phyloP scores from a whole-genome alignment of 2,329 filamentous ascomycete genomes.

The Penicillium sp. region DNA sequence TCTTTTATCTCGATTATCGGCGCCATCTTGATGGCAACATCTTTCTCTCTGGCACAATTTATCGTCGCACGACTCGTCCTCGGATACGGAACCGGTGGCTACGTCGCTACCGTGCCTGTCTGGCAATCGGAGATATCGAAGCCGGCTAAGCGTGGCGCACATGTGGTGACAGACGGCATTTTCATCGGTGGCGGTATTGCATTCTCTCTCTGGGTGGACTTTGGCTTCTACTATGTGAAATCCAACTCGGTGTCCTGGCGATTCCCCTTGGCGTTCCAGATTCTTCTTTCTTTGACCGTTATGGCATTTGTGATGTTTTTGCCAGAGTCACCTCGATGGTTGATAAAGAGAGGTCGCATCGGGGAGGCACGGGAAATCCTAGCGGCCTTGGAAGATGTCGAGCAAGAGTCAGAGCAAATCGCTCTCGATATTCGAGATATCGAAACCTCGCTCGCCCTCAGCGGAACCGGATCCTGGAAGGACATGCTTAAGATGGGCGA shows the following conservation, averaged over 20 bases:
- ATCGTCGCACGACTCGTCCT: constrained; percentile 47
- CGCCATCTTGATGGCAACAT: constrained; percentile 46
- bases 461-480: constrained; percentile 35
- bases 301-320: constrained; percentile 35
- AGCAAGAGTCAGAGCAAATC: constrained; percentile 39
- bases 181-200: constrained; percentile 50
- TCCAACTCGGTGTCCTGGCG: constrained; percentile 45
- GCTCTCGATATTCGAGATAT: constrained; percentile 42
- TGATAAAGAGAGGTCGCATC: constrained; percentile 45
- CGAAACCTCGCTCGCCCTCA: constrained; percentile 41
- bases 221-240: constrained; percentile 43
- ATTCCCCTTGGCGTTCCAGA: constrained; percentile 43
- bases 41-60: constrained; percentile 47
- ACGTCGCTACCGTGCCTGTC: constrained; percentile 46
- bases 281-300: constrained; percentile 36
- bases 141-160: constrained; percentile 25
- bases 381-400: constrained; percentile 45
- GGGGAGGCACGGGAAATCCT: constrained; percentile 38
- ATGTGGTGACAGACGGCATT: constrained; percentile 53
- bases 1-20: constrained; percentile 44
- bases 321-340: constrained; percentile 47
- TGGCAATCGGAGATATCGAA: constrained; percentile 43
- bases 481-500: constrained; percentile 42
- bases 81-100: constrained; percentile 40
- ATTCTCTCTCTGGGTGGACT: constrained; percentile 51